Evolutionary conservation across 352 stramenopile species (phyloP).

Genomic region (Phytophthora pistaciae): DNA sequence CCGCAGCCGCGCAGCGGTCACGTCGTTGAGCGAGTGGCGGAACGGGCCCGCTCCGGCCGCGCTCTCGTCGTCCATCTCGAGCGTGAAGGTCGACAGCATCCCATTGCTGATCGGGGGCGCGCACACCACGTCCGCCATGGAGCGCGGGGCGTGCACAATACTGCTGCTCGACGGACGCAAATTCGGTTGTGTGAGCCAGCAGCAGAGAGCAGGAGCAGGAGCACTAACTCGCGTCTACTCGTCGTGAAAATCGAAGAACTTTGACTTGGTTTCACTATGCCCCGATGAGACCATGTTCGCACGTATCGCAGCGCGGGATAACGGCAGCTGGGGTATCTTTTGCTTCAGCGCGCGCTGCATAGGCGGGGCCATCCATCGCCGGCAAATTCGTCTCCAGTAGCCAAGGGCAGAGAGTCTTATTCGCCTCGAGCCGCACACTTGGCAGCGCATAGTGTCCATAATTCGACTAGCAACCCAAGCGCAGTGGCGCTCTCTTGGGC

Average conservation of each 20-base stretch:
- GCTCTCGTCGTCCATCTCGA: constrained; percentile 52
- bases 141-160: not conserved
- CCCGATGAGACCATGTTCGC: constrained; percentile 12
- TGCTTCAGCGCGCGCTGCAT: constrained; percentile 18
- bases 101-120: constrained; percentile 32
- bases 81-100: constrained; percentile 37
- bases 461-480: not conserved
- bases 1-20: constrained; percentile 50
- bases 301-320: constrained; percentile 27
- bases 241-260: constrained; percentile 5
- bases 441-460: not conserved
- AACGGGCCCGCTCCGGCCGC: constrained; percentile 1
- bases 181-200: constrained; percentile 31
- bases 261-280: constrained; percentile 27
- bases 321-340: constrained; percentile 22
- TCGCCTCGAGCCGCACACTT: not conserved
- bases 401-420: constrained; percentile 20
- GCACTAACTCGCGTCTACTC: constrained; percentile 15
- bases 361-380: not conserved
- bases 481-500: not conserved
- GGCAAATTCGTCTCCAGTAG: not conserved
- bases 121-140: constrained; percentile 26
- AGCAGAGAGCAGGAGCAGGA: constrained; percentile 6
- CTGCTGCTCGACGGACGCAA: constrained; percentile 8
- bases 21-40: constrained; percentile 40